Conservation (phyloP, 2,329 filamentous ascomycete species). For the Sporothrix pallida region DNA sequence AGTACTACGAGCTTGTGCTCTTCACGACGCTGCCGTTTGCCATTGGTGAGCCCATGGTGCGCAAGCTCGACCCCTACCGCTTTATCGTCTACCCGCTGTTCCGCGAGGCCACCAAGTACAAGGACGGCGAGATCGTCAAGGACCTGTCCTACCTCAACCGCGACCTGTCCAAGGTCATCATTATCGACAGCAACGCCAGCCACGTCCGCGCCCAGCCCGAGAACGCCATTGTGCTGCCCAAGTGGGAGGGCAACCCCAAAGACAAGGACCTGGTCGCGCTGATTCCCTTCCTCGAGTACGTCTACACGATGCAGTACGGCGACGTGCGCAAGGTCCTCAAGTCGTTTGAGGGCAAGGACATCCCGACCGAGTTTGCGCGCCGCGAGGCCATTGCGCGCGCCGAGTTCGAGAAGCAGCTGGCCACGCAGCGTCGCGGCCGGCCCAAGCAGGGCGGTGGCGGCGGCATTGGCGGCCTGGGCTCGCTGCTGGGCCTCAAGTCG, state of each 20-base stretch:
- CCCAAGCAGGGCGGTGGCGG: conserved; percentile 54
- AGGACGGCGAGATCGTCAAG: conserved; percentile 97
- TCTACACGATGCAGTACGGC: conserved; percentile 88
- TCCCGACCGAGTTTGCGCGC: conserved; percentile 86
- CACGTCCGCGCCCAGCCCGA: conserved; percentile 93
- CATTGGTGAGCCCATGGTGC: conserved; percentile 83
- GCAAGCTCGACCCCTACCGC: conserved; percentile 92
- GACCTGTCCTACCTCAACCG: conserved; percentile 98
- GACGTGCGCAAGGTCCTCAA: conserved; percentile 87
- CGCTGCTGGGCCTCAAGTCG: conserved; percentile 78
- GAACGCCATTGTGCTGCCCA: conserved; percentile 89
- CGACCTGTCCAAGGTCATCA: conserved; percentile 91
- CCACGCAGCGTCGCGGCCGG: conserved; percentile 68
- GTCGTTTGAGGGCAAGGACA: conserved; percentile 86
- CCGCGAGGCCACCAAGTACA: conserved; percentile 95
- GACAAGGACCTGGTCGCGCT: conserved; percentile 87
- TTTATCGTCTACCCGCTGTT: conserved; percentile 96
- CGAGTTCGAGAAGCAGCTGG: conserved; percentile 80
- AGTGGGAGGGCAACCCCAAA: conserved; percentile 82
- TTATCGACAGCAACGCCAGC: conserved; percentile 83
- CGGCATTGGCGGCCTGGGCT: conserved; percentile 71
- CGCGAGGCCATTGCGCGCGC: conserved; percentile 85
- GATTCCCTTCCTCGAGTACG: conserved; percentile 96
- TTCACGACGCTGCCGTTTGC: conserved; percentile 88
- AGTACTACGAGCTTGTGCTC: conserved; percentile 97